These are phyloP conservation scores for Tympanopsis confertula DNA, from an alignment of 2,329 filamentous ascomycete species.

Conservation along the genomic window DNA sequence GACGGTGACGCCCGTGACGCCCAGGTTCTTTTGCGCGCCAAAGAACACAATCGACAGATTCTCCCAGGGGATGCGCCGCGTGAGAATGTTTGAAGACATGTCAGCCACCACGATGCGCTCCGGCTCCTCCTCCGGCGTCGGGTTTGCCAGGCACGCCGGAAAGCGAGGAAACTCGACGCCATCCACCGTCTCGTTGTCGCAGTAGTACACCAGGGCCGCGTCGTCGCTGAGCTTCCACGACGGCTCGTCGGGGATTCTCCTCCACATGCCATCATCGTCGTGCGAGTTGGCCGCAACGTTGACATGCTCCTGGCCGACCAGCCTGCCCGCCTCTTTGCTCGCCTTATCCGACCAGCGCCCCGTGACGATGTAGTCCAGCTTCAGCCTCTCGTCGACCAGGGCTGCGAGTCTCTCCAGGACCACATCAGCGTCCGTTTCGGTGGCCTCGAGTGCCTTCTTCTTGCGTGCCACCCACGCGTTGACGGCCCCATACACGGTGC, in stretches of 20 bases:
- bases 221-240: conserved; percentile 64
- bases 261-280: conserved; percentile 73
- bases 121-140: conserved; percentile 42
- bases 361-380: conserved; percentile 81
- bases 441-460: conserved; percentile 38
- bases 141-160: conserved; percentile 56
- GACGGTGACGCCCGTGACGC: conserved; percentile 74
- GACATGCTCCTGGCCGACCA: conserved; percentile 68
- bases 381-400: conserved; percentile 58
- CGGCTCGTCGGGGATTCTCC: conserved; percentile 65
- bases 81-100: conserved; percentile 90
- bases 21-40: conserved; percentile 90
- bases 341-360: conserved; percentile 88
- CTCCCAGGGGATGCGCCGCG: conserved; percentile 61
- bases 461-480: conserved; percentile 69
- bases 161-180: conserved; percentile 80
- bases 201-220: conserved; percentile 72
- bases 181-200: conserved; percentile 89
- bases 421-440: conserved; percentile 34
- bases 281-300: conserved; percentile 66
- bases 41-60: conserved; percentile 84
- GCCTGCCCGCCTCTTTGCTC: conserved; percentile 65
- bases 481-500: conserved; percentile 73
- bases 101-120: conserved; percentile 75
- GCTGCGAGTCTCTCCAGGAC: conserved; percentile 49